Evolutionary conservation across 169 alveolate species (phyloP).

Genomic region (Plasmodium malariae): DNA sequence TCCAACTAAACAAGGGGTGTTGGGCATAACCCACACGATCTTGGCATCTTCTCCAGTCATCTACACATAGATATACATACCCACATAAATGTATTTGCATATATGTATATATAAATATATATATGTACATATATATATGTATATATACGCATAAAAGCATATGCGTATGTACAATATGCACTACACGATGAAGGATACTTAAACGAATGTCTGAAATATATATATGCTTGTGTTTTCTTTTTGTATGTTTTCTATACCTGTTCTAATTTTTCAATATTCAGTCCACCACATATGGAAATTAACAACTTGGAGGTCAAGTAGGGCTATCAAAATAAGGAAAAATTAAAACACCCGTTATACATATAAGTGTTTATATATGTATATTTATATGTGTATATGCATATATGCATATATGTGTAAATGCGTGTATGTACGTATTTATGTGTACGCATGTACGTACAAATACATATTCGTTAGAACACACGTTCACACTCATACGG

Average conservation of each 20-base stretch:
- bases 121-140: not conserved
- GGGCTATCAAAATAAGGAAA: not conserved
- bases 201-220: not conserved
- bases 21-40: constrained; percentile 75
- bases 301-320: constrained; percentile 28
- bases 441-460: too few relatives aligned
- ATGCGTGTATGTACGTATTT: too few relatives aligned
- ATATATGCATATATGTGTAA: not conserved
- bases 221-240: not conserved
- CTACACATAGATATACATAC: not conserved
- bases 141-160: not conserved
- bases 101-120: not conserved
- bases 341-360: not conserved
- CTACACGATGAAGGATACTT: not conserved
- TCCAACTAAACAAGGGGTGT: constrained; percentile 73
- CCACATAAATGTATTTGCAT: not conserved
- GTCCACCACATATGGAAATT: constrained; percentile 72
- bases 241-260: constrained; percentile 17
- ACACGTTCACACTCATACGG: too few relatives aligned
- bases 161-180: not conserved
- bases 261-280: constrained; percentile 41
- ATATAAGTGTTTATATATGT: not conserved
- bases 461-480: too few relatives aligned
- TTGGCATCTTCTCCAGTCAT: constrained; percentile 11
- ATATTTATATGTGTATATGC: not conserved